These are phyloP conservation scores for Aspergillus fructus DNA, from an alignment of 2,329 filamentous ascomycete genomes.

Conservation along the genomic window DNA sequence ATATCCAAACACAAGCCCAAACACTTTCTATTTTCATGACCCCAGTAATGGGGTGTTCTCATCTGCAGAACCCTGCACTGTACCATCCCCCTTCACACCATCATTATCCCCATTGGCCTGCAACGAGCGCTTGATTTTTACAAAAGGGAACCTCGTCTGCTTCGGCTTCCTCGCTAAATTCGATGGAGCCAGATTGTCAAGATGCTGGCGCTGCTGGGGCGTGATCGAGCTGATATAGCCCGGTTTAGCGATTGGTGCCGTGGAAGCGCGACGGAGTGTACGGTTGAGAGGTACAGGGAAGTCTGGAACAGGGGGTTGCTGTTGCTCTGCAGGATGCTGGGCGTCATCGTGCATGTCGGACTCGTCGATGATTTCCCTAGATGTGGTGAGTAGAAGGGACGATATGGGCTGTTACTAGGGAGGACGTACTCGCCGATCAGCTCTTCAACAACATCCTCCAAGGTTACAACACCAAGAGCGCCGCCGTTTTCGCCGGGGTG, in stretches of 20 bases:
- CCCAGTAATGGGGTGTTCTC: not conserved
- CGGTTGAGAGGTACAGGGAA: conserved; percentile 19
- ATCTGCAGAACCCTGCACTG: not conserved
- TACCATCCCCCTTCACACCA: not conserved
- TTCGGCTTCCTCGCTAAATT: conserved; percentile 62
- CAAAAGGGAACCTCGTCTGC: conserved; percentile 59
- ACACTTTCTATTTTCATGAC: not conserved
- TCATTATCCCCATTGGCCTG: not conserved
- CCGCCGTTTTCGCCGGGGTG: conserved; percentile 83
- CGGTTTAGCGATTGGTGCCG: conserved; percentile 34
- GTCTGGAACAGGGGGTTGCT: conserved; percentile 32
- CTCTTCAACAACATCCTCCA: conserved; percentile 98
- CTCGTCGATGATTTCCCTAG: conserved; percentile 95
- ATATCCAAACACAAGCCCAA: no score
- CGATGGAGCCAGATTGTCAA: conserved; percentile 65
- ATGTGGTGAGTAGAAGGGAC: conserved; percentile 18
- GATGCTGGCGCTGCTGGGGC: conserved; percentile 57
- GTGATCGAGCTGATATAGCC: conserved; percentile 34
- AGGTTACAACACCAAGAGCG: conserved; percentile 86
- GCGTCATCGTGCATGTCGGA: conserved; percentile 98
- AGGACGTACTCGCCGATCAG: conserved; percentile 86
- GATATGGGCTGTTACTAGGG: not conserved
- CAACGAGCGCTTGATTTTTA: conserved; percentile 58
- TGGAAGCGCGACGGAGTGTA: conserved; percentile 11
- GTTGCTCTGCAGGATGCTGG: conserved; percentile 75